Percentiles rank a stretch among this genome's conserved stretches.
Conservation (phyloP, 257 asterid genomes). For the Plantago ovata region DNA sequence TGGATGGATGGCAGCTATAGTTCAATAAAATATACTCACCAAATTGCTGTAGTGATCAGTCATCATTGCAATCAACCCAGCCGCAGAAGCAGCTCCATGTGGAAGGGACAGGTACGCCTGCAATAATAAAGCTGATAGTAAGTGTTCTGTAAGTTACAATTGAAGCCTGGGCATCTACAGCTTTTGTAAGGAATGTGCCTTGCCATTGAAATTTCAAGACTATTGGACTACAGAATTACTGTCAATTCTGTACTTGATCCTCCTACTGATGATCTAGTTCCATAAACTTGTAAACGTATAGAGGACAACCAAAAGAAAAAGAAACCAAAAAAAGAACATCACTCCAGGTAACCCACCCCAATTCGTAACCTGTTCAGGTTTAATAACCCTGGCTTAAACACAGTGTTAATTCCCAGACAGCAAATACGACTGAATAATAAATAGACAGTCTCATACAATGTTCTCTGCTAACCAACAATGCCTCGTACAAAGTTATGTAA, state of each 20-base stretch:
- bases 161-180: constrained; percentile 12
- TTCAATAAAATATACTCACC: constrained; percentile 44
- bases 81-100: constrained; percentile 92
- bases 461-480: no score
- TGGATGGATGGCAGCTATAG: constrained; percentile 14
- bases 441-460: no score
- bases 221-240: neutral
- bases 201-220: constrained; percentile 11
- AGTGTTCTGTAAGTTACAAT: constrained; percentile 5
- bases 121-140: constrained; percentile 23
- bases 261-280: no score
- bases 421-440: no score
- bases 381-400: no score
- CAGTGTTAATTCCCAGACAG: no score
- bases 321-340: no score
- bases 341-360: no score
- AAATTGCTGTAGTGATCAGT: constrained; percentile 90
- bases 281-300: no score
- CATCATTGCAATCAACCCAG: constrained; percentile 95
- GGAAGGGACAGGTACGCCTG: constrained; percentile 99
- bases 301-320: no score
- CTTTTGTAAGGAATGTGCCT: constrained; percentile 17
- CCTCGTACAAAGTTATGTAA: no score
- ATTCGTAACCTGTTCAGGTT: no score
- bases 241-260: constrained; percentile 4